phyloP scores from a whole-genome alignment of 495 filamentous ascomycete genomes.

The Oleoguttula mirabilis region DNA sequence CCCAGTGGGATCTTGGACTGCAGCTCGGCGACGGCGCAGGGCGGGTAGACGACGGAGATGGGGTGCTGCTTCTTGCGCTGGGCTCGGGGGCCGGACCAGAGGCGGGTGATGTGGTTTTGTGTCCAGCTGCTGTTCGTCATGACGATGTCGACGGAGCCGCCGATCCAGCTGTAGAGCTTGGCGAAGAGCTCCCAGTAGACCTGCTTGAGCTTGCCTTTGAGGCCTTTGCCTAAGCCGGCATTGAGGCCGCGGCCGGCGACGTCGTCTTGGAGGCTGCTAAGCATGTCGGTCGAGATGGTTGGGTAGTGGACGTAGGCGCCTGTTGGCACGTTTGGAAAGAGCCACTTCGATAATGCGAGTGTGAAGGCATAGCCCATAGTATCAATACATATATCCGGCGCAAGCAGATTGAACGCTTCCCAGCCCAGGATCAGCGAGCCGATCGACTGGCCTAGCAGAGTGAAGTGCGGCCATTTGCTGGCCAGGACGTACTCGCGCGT shows the following conservation, averaged over 20 bases:
- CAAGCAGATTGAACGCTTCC: slow-evolving; percentile 84
- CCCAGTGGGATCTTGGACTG: slow-evolving; percentile 57
- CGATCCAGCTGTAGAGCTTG: slow-evolving; percentile 64
- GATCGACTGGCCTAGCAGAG: slow-evolving; percentile 82
- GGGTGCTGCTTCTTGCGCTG: slow-evolving; percentile 30
- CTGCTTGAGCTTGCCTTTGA: slow-evolving; percentile 54
- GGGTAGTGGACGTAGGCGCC: slow-evolving; percentile 96
- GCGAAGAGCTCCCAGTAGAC: slow-evolving; percentile 84
- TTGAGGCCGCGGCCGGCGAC: slow-evolving; percentile 63
- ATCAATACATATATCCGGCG: slow-evolving; percentile 89
- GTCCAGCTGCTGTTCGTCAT: slow-evolving; percentile 98
- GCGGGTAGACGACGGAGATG: slow-evolving; percentile 73
- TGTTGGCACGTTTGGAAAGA: slow-evolving; percentile 73
- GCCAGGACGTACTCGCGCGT: slow-evolving; percentile 75
- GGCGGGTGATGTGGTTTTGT: slow-evolving; percentile 60
- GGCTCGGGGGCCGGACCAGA: slow-evolving; percentile 58
- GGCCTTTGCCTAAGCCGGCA: slow-evolving; percentile 62
- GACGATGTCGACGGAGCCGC: slow-evolving; percentile 71
- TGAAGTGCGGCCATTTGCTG: slow-evolving; percentile 82
- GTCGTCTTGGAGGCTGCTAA: slow-evolving; percentile 60
- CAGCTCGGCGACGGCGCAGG: slow-evolving; percentile 76
- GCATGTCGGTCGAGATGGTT: slow-evolving; percentile 97
- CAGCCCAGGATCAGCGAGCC: slow-evolving; percentile 77
- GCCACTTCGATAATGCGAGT: slow-evolving; percentile 63
- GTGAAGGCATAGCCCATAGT: slow-evolving; percentile 97